Evolutionary conservation across 495 filamentous ascomycete genomes (phyloP).

Genomic region (Glutinoglossum americanum): DNA sequence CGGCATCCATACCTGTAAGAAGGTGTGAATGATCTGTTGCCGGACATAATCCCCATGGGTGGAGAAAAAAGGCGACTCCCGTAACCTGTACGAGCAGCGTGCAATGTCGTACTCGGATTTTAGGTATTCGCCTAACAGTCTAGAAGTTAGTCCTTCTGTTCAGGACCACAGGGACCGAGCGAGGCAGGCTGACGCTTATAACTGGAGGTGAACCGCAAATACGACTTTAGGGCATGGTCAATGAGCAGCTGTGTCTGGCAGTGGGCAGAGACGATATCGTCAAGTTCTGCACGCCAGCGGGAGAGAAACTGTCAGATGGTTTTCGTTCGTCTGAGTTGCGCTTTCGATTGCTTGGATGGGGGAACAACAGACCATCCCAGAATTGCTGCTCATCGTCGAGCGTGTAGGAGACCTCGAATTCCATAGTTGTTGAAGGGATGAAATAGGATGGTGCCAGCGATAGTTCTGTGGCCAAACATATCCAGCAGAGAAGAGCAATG

Average conservation of each 20-base stretch:
- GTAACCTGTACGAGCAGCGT: constrained; percentile 60
- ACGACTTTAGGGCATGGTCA: constrained; percentile 68
- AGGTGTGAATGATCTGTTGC: constrained; percentile 73
- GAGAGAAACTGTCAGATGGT: constrained; percentile 1
- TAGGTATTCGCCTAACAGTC: constrained; percentile 45
- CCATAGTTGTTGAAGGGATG: constrained; percentile 18
- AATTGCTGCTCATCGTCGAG: constrained; percentile 80
- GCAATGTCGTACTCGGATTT: constrained; percentile 69
- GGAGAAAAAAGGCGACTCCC: constrained; percentile 52
- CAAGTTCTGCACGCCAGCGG: constrained; percentile 37
- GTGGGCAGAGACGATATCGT: constrained; percentile 49
- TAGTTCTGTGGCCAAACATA: not conserved
- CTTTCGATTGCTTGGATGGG: constrained; percentile 1
- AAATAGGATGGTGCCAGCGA: not conserved
- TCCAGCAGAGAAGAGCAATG: not conserved
- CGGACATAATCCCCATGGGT: constrained; percentile 70
- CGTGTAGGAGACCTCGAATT: constrained; percentile 41
- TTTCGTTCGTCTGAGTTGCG: not conserved
- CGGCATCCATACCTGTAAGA: constrained; percentile 45
- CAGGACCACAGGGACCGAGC: not conserved
- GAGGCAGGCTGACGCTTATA: constrained; percentile 36
- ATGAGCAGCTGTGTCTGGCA: constrained; percentile 60
- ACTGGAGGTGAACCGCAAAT: constrained; percentile 54
- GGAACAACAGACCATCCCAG: constrained; percentile 52
- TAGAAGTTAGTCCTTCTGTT: not conserved